phyloP scores from a whole-genome alignment of 2,329 filamentous ascomycete genomes.

The Fusarium sp. region DNA sequence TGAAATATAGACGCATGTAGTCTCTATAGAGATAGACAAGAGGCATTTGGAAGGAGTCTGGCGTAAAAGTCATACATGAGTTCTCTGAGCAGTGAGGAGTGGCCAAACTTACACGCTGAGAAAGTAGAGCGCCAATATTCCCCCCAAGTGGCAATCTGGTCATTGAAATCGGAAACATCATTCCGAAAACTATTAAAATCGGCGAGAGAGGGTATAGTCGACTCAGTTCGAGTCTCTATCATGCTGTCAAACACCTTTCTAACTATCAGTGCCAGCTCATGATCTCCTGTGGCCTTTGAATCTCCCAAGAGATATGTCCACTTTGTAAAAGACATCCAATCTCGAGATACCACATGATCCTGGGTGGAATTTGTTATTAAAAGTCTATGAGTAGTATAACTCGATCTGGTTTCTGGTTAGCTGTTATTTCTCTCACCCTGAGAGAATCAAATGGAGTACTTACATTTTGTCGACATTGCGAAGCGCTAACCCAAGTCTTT shows the following conservation, averaged over 20 bases:
- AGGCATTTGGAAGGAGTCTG: neutral
- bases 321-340: neutral
- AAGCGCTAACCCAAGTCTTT: neutral
- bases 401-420: neutral
- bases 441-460: neutral
- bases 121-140: neutral
- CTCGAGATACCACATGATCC: fast-evolving
- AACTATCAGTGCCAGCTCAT: neutral
- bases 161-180: neutral
- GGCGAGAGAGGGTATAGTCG: fast-evolving
- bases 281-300: neutral
- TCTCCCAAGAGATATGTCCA: neutral
- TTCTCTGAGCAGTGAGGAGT: neutral
- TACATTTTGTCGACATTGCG: neutral
- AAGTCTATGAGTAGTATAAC: neutral
- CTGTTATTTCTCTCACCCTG: fast-evolving
- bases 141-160: neutral
- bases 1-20: conserved; percentile 6
- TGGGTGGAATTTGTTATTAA: fast-evolving
- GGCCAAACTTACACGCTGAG: neutral
- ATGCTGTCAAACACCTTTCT: neutral
- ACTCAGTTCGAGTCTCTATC: no score
- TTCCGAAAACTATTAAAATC: neutral
- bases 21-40: neutral
- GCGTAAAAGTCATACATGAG: neutral